Conservation (phyloP, 495 filamentous ascomycete genomes). For the Jackrogersella multiformis region DNA sequence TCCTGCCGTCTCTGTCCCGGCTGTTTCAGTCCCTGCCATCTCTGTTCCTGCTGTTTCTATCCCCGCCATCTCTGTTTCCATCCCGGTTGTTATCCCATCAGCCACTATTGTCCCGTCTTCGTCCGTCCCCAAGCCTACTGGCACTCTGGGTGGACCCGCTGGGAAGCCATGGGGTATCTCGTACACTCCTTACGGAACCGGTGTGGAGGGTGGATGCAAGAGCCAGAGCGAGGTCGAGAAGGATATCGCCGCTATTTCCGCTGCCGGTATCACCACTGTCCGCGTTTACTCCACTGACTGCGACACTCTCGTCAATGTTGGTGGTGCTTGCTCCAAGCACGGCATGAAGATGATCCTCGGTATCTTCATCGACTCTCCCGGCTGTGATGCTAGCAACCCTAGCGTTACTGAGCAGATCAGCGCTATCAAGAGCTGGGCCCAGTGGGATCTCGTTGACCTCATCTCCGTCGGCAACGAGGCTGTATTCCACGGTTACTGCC, state of each 20-base stretch:
- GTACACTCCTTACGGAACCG: constrained; percentile 81
- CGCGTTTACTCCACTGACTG: constrained; percentile 96
- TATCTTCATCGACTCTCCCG: constrained; percentile 77
- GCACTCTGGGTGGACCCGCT: constrained; percentile 51
- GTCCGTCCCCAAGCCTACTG: constrained; percentile 37
- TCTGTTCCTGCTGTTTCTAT: constrained; percentile 14
- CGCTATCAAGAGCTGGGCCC: constrained; percentile 74
- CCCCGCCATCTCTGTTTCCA: constrained; percentile 16
- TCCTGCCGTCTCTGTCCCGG: neutral
- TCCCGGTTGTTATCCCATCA: constrained; percentile 12
- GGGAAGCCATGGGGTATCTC: constrained; percentile 84
- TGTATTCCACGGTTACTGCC: constrained; percentile 73
- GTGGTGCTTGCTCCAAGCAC: constrained; percentile 65
- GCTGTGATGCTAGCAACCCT: constrained; percentile 61
- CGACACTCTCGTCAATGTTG: constrained; percentile 77
- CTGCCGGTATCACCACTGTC: constrained; percentile 79
- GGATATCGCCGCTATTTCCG: constrained; percentile 75
- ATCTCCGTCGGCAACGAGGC: constrained; percentile 92
- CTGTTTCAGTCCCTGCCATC: constrained; percentile 26
- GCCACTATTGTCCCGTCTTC: constrained; percentile 11
- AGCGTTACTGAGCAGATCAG: constrained; percentile 71
- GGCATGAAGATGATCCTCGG: constrained; percentile 84
- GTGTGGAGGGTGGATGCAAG: constrained; percentile 71
- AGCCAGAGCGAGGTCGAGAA: constrained; percentile 61
- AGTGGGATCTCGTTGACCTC: constrained; percentile 79